These are phyloP conservation scores for Aspergillus sparsus DNA, from an alignment of 495 filamentous ascomycete genomes.

Conservation along the genomic window DNA sequence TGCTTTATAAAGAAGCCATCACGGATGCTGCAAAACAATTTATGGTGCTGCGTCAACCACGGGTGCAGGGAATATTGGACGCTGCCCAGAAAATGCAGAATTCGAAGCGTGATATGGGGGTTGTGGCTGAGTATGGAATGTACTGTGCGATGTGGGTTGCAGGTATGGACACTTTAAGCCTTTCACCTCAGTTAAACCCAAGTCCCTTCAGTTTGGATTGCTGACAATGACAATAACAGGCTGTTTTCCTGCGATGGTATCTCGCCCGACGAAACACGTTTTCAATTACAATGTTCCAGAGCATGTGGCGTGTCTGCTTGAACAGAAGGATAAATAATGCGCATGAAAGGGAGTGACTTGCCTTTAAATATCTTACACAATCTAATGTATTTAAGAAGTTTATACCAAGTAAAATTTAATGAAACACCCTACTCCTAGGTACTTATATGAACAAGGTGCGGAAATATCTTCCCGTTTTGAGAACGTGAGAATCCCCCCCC, in stretches of 20 bases:
- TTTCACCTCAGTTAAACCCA: too few relatives aligned
- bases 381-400: too few relatives aligned
- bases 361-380: too few relatives aligned
- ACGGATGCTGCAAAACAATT: conserved; percentile 32
- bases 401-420: too few relatives aligned
- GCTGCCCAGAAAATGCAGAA: conserved; percentile 33
- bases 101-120: conserved; percentile 34
- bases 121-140: conserved; percentile 37
- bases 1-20: conserved; percentile 22
- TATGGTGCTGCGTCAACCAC: conserved; percentile 32
- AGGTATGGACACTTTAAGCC: conserved; percentile 16
- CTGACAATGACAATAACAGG: conserved; percentile 14
- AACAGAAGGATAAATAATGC: background rate
- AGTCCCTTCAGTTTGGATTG: background rate
- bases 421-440: too few relatives aligned
- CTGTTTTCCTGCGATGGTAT: conserved; percentile 14
- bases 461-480: too few relatives aligned
- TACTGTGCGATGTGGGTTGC: conserved; percentile 39
- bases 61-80: conserved; percentile 33
- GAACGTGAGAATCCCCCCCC: too few relatives aligned
- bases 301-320: conserved; percentile 8
- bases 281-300: conserved; percentile 17
- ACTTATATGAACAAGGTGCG: too few relatives aligned
- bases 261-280: background rate
- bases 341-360: too few relatives aligned